phyloP scores from a whole-genome alignment of 192 early-diverging fungal species.

The Coemansia sp. region DNA sequence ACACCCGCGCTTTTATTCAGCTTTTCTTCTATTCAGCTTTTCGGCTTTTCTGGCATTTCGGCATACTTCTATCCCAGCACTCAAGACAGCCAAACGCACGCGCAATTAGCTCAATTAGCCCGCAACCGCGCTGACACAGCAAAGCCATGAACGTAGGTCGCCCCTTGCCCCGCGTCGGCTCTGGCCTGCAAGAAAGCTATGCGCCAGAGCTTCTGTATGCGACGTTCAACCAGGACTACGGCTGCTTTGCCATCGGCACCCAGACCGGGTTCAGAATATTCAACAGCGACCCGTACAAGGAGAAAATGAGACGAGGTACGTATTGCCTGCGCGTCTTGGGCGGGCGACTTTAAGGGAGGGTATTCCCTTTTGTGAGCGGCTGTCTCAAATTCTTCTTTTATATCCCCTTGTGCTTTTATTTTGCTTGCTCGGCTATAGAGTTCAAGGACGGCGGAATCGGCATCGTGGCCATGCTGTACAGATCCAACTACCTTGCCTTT shows the following conservation, averaged over 20 bases:
- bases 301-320: constrained; percentile 68
- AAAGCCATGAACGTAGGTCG: constrained; percentile 46
- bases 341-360: not conserved
- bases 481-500: constrained; percentile 82
- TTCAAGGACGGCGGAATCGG: constrained; percentile 81
- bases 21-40: not conserved
- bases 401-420: not conserved
- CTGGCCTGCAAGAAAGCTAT: constrained; percentile 38
- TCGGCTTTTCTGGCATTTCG: not conserved
- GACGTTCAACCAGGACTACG: constrained; percentile 80
- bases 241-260: constrained; percentile 78
- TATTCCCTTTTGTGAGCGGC: not conserved
- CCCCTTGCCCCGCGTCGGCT: constrained; percentile 31
- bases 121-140: not conserved
- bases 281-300: constrained; percentile 78
- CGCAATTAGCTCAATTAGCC: not conserved
- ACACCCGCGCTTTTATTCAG: no score
- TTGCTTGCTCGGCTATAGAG: constrained; percentile 39
- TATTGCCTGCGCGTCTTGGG: not conserved
- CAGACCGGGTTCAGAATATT: constrained; percentile 81
- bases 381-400: not conserved
- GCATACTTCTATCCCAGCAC: no score
- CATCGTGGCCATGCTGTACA: constrained; percentile 79
- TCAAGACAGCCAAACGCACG: not conserved
- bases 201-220: constrained; percentile 65